phyloP scores from a whole-genome alignment of 352 stramenopile species.

The Pythium guiyangense region DNA sequence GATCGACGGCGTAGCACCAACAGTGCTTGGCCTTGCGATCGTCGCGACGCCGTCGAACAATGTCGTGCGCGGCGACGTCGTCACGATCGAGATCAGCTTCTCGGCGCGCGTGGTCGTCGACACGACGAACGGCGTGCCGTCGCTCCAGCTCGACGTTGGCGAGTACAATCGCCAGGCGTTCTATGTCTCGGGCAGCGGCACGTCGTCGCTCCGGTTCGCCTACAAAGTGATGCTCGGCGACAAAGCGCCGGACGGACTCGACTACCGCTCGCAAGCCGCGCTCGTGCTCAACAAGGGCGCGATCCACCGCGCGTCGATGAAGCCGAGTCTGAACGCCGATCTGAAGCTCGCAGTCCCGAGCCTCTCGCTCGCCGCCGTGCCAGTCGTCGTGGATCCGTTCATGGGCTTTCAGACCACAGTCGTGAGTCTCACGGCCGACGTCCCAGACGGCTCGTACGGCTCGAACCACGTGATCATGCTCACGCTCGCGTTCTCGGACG shows the following conservation, averaged over 20 bases:
- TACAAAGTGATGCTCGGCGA: slow-evolving; percentile 70
- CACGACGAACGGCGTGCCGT: slow-evolving; percentile 44
- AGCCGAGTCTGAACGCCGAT: slow-evolving; percentile 47
- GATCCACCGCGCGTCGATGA: slow-evolving; percentile 49
- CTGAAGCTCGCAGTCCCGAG: slow-evolving; percentile 42
- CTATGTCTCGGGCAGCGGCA: slow-evolving; percentile 52
- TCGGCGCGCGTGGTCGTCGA: slow-evolving; percentile 52
- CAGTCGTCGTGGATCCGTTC: slow-evolving; percentile 45
- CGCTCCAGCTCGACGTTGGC: slow-evolving; percentile 49
- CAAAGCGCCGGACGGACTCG: slow-evolving; percentile 29
- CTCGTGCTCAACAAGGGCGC: slow-evolving; percentile 57
- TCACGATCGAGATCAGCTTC: slow-evolving; percentile 66
- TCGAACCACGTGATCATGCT: slow-evolving; percentile 70
- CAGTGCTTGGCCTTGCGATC: slow-evolving; percentile 35
- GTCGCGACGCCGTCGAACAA: slow-evolving; percentile 25
- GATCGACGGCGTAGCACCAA: slow-evolving; percentile 51
- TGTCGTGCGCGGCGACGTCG: slow-evolving; percentile 35
- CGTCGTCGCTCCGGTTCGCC: slow-evolving; percentile 46
- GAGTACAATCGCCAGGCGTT: slow-evolving; percentile 57
- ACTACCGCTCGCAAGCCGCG: slow-evolving; percentile 45
- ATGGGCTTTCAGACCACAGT: slow-evolving; percentile 40
- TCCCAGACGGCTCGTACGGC: slow-evolving; percentile 51
- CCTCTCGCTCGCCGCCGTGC: slow-evolving; percentile 31
- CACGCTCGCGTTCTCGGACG: slow-evolving; percentile 66
- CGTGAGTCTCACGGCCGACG: slow-evolving; percentile 36